Evolutionary conservation across 345 rosid genomes (phyloP).

Genomic region (Hibiscus syriacus): DNA sequence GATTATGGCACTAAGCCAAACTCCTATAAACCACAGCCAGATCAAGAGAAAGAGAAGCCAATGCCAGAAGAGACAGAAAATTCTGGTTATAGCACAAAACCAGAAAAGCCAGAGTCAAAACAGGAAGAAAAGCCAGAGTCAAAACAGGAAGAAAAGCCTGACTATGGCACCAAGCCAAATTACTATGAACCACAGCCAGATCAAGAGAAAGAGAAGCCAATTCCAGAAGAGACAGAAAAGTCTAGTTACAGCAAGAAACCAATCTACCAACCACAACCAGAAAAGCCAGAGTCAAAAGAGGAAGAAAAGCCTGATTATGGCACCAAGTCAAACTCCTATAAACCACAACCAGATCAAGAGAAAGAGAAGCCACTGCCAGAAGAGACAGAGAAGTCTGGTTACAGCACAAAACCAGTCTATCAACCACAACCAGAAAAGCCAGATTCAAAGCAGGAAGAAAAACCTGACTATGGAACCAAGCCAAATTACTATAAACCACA

Average conservation of each 20-base stretch:
- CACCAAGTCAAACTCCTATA: conserved; percentile 16
- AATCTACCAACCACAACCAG: conserved; percentile 13
- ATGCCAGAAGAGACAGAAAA: background rate
- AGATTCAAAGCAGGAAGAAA: too few species aligned
- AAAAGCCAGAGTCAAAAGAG: background rate
- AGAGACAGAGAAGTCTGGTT: too few species aligned
- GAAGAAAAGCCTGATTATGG: background rate
- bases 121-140: too few species aligned
- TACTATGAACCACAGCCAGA: background rate
- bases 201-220: conserved; percentile 10
- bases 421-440: too few species aligned
- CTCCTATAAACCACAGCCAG: background rate
- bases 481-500: too few species aligned
- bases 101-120: too few species aligned
- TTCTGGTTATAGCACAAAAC: background rate
- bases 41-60: conserved; percentile 8
- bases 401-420: too few species aligned
- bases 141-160: too few species aligned
- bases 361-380: background rate
- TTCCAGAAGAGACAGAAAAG: too few species aligned
- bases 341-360: background rate
- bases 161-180: background rate
- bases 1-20: background rate
- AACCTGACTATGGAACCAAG: too few species aligned
- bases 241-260: background rate